Conservation (phyloP, 441 rosid genomes). For the Croton setiger region DNA sequence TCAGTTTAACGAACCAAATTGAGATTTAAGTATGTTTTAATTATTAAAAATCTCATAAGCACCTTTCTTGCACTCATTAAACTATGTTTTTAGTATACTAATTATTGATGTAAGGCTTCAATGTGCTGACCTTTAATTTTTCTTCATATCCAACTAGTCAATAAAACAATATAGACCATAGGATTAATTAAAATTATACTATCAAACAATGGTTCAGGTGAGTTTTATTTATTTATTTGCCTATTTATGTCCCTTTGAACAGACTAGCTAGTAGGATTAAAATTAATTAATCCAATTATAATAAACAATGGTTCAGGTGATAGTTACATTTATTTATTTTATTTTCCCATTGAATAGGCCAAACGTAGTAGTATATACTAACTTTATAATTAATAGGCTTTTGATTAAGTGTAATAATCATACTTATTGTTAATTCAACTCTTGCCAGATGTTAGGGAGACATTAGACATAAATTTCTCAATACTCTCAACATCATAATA, state of each 20-base stretch:
- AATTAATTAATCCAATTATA: too few species aligned
- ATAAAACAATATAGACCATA: background rate
- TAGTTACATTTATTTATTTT: too few species aligned
- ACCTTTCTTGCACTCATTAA: conserved; percentile 12
- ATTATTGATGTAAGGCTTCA: background rate
- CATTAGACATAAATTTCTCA: conserved; percentile 20
- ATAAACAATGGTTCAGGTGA: too few species aligned
- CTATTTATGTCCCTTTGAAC: background rate
- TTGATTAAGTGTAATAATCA: background rate
- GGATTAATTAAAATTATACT: background rate
- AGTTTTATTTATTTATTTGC: background rate
- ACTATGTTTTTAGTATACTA: background rate
- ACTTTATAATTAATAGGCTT: background rate
- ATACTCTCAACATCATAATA: conserved; percentile 19
- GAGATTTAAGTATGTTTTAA: background rate
- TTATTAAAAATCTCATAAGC: background rate
- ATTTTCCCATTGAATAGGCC: too few species aligned
- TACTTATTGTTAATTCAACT: conserved; percentile 17
- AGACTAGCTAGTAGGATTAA: too few species aligned
- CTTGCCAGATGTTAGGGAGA: conserved; percentile 25
- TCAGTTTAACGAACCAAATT: background rate
- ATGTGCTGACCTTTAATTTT: background rate
- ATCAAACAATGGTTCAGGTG: background rate
- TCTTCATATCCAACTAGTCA: background rate
- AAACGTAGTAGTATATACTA: too few species aligned